Evolutionary conservation across 768 basidiomycete species (phyloP), one percentile per base, ranked within the genome.

Genomic region (Pulveroboletus sp.): DNA sequence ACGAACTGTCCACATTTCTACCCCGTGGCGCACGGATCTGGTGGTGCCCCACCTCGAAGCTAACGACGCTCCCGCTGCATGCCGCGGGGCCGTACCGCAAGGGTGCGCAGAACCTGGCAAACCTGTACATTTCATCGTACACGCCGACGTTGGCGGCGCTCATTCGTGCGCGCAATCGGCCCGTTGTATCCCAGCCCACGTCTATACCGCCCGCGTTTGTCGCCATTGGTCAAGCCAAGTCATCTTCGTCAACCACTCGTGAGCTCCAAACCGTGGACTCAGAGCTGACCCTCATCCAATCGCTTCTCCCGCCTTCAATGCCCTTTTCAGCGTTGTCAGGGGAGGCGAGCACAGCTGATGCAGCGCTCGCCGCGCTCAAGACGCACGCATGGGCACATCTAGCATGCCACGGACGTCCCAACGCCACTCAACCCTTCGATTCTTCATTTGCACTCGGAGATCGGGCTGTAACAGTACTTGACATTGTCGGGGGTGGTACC

Each of bases 11-110:
- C 10, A 17, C 20, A 2, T 44, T 63, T 12, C 14, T 60, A 12
- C 58, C 62, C 5, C 55, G 52, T 10, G 61, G 58, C 16, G 43
- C 61, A 48, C 52, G 62, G n/a, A 57, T 69, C 41, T 66, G 61
- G 57, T 69, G 69, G 69, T 71, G 66, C 31, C 62, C 64, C 2
- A 66, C 69, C 13, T 66, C 69, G 6, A 61, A 52, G 32, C 43
- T 68, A 19, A 51, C 63, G 3, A 56, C 66, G 10, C 51, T 69
- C 25, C 69, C 68, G 3, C 45, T 69, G 35, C 69, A 69, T 29
- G 68, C 63, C 1, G 61, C 69, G 2, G 69, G 69, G 1, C 53
- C 62, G 6, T 68, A 62, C 36, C 58, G 58, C 45, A 51, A 47
- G 19, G 43, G 50, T 13, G 43, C 23, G 1, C 21, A 24, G 10